Percentiles rank a stretch among this genome's conserved stretches.
Evolutionary conservation across 2,329 filamentous ascomycete species (phyloP).

Genomic region (Juglanconis oblonga): DNA sequence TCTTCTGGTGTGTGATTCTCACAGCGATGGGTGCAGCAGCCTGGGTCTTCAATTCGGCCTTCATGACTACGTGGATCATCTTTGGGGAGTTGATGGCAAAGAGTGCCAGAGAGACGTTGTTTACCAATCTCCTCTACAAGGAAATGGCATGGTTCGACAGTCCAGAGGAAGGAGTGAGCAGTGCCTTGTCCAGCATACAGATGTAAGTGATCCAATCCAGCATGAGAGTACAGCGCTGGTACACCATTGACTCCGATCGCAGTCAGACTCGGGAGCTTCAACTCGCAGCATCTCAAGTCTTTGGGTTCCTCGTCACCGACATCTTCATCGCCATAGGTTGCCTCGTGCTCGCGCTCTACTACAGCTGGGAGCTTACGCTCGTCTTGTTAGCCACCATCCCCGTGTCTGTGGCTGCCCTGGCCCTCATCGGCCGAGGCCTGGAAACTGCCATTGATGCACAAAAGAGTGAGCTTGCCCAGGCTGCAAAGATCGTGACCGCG

Average conservation of each 20-base stretch:
- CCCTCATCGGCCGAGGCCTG: slow-evolving; percentile 57
- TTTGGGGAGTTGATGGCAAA: slow-evolving; percentile 81
- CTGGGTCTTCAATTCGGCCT: slow-evolving; percentile 65
- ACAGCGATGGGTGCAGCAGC: slow-evolving; percentile 59
- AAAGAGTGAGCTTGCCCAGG: slow-evolving; percentile 62
- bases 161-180: slow-evolving; percentile 66
- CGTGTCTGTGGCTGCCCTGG: slow-evolving; percentile 59
- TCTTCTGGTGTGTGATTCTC: slow-evolving; percentile 61
- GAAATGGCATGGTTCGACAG: slow-evolving; percentile 82
- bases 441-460: slow-evolving; percentile 68
- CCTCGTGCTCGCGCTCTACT: slow-evolving; percentile 69
- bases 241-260: background rate
- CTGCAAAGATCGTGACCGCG: slow-evolving; percentile 68
- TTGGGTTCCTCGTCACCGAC: slow-evolving; percentile 68
- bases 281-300: slow-evolving; percentile 71
- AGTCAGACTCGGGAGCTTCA: slow-evolving; percentile 85
- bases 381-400: slow-evolving; percentile 74
- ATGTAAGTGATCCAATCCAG: slow-evolving; percentile 50
- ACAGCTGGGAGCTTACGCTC: slow-evolving; percentile 80
- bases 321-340: slow-evolving; percentile 63
- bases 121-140: slow-evolving; percentile 65
- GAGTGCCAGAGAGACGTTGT: slow-evolving; percentile 61
- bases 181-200: slow-evolving; percentile 69
- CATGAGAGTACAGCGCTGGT: background rate
- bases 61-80: slow-evolving; percentile 68